phyloP scores from a whole-genome alignment of 768 basidiomycete species.

The Sistotremastrum niveocremeum region DNA sequence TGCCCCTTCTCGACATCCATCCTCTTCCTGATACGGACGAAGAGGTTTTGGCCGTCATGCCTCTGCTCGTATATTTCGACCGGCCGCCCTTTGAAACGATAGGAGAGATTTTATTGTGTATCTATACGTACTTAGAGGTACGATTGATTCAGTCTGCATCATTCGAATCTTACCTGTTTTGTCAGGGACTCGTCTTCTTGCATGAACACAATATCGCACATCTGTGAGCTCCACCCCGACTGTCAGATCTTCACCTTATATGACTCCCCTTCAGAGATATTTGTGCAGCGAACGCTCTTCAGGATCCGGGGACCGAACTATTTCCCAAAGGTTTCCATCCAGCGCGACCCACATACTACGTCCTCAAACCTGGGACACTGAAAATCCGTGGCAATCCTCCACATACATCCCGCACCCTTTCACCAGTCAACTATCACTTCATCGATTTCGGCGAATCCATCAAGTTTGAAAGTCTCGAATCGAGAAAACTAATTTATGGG shows the following conservation, averaged over 20 bases:
- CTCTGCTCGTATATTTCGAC: slow-evolving; percentile 15
- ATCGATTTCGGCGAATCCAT: slow-evolving; percentile 12
- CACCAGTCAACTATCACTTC: slow-evolving; percentile 15
- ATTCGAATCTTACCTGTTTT: background rate
- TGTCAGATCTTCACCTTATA: background rate
- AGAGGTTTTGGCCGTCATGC: slow-evolving; percentile 19
- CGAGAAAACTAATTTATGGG: background rate
- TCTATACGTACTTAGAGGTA: slow-evolving; percentile 23
- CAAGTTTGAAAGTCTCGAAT: no score
- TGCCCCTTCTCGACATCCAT: slow-evolving; percentile 16
- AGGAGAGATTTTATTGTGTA: slow-evolving; percentile 22
- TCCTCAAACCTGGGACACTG: no score
- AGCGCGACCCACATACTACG: background rate
- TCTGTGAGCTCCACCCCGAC: slow-evolving; percentile 12
- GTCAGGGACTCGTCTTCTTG: slow-evolving; percentile 24
- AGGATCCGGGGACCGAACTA: slow-evolving; percentile 6
- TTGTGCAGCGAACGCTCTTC: slow-evolving; percentile 7
- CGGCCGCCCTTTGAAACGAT: slow-evolving; percentile 21
- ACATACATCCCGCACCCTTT: slow-evolving; percentile 10
- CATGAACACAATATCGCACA: slow-evolving; percentile 25
- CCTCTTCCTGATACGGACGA: slow-evolving; percentile 6
- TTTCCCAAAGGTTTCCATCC: slow-evolving; percentile 11
- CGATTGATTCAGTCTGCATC: background rate
- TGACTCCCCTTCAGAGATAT: slow-evolving; percentile 4
- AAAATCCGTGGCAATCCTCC: no score